These are phyloP conservation scores for Phaeotremella fagi DNA, from an alignment of 768 basidiomycete genomes.

Conservation along the genomic window DNA sequence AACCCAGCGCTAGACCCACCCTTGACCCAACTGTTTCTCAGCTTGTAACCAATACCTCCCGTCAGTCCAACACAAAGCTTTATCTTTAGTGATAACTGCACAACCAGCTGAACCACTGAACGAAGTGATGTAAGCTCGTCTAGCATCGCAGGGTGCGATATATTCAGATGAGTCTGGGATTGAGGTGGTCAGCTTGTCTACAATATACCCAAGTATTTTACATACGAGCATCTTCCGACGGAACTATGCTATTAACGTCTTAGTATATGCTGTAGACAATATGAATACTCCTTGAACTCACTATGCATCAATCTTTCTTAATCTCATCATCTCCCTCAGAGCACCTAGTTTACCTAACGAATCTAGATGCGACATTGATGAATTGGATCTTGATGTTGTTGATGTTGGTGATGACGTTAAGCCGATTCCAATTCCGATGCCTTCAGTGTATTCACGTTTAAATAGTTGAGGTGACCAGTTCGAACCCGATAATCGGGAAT, in stretches of 20 bases:
- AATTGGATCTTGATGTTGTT: too few relatives aligned
- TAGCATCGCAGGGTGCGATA: constrained; percentile 72
- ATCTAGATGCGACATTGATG: constrained; percentile 2
- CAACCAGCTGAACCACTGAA: constrained; percentile 94
- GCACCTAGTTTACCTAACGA: constrained; percentile 50
- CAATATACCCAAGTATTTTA: background rate
- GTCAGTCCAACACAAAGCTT: constrained; percentile 86
- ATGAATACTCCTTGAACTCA: constrained; percentile 21
- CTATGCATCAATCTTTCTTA: constrained; percentile 61
- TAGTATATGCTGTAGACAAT: background rate
- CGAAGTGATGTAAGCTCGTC: constrained; percentile 83
- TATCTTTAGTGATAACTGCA: constrained; percentile 65
- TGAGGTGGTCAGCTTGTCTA: background rate
- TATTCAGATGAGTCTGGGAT: constrained; percentile 79
- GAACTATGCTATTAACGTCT: constrained; percentile 58
- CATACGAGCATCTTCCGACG: constrained; percentile 89
- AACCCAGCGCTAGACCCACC: constrained; percentile 58
- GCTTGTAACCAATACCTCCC: constrained; percentile 95
- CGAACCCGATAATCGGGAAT: too few relatives aligned
- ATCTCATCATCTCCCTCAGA: constrained; percentile 67
- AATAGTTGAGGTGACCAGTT: too few relatives aligned
- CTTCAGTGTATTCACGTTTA: too few relatives aligned
- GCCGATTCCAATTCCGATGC: too few relatives aligned
- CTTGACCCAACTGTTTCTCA: constrained; percentile 62
- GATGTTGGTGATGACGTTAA: too few relatives aligned